A percentile compares a stretch with the other conserved stretches of the same genome.
Conservation (phyloP, 2,329 filamentous ascomycete genomes). For the Verticillium nubilum region DNA sequence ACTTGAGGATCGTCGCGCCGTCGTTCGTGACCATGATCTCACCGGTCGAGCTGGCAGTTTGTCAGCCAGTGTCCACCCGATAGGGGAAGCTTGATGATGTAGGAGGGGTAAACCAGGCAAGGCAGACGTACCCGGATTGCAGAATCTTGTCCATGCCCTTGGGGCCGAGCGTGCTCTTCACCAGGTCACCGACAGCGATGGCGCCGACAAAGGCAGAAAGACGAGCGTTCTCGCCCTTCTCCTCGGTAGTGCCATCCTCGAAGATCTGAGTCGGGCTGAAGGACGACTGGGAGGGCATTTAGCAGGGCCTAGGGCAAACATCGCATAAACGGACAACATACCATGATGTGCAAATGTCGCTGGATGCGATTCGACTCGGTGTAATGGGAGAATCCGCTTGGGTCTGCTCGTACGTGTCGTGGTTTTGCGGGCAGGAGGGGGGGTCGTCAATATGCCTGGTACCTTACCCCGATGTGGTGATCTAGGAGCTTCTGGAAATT, state of each 20-base stretch:
- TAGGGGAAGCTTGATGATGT: not conserved
- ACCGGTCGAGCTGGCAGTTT: slow-evolving; percentile 67
- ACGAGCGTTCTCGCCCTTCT: slow-evolving; percentile 98
- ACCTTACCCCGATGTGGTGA: not conserved
- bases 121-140: slow-evolving; percentile 73
- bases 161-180: slow-evolving; percentile 94
- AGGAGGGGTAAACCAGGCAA: no score
- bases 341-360: not conserved
- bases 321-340: not conserved
- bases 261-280: slow-evolving; percentile 97
- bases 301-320: not conserved
- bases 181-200: slow-evolving; percentile 93
- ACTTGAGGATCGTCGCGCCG: slow-evolving; percentile 95
- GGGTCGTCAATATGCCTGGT: not conserved
- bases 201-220: slow-evolving; percentile 97
- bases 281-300: slow-evolving; percentile 36
- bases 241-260: slow-evolving; percentile 91
- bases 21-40: slow-evolving; percentile 99
- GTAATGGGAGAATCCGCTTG: not conserved
- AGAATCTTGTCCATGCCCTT: slow-evolving; percentile 99
- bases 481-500: slow-evolving; percentile 2
- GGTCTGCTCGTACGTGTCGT: not conserved
- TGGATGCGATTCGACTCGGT: not conserved
- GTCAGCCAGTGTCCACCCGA: slow-evolving; percentile 1
- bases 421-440: not conserved